Conservation (phyloP, 192 early-diverging fungal species). For the Coemansia brasiliensis region DNA sequence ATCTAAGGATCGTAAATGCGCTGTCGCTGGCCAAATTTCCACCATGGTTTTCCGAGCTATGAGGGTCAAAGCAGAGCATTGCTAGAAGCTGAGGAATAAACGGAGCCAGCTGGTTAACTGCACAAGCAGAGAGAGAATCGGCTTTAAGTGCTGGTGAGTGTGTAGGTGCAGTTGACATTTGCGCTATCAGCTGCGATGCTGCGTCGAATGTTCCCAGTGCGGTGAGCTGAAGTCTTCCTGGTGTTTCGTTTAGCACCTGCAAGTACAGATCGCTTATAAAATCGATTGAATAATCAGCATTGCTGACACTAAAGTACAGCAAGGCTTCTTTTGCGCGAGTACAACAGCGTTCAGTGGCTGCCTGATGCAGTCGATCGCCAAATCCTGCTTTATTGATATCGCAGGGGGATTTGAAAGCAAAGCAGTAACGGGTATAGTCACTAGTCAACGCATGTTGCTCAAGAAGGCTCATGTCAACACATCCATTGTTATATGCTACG, state of each 20-base stretch:
- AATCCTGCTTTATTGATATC: no score
- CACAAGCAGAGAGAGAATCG: slow-evolving; percentile 11
- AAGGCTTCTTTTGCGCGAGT: slow-evolving; percentile 25
- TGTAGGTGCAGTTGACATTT: slow-evolving; percentile 13
- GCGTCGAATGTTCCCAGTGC: slow-evolving; percentile 30
- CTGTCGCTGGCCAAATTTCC: not conserved
- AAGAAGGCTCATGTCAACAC: no score
- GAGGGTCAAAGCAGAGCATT: slow-evolving; percentile 21
- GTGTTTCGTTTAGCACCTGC: slow-evolving; percentile 17
- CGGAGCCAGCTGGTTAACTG: slow-evolving; percentile 22
- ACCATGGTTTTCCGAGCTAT: not conserved
- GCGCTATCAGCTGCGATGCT: slow-evolving; percentile 27
- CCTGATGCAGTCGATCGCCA: no score
- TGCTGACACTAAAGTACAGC: slow-evolving; percentile 15
- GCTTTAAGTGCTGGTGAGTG: slow-evolving; percentile 11
- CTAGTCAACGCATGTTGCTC: no score
- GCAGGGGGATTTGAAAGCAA: no score
- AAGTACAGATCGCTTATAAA: slow-evolving; percentile 17
- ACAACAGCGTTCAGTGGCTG: no score
- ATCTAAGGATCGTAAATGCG: slow-evolving; percentile 16
- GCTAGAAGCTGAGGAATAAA: slow-evolving; percentile 42
- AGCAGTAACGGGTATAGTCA: not conserved
- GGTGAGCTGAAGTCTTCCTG: slow-evolving; percentile 21
- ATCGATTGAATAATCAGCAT: not conserved
- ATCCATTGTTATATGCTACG: no score